Percentiles rank a stretch among this genome's conserved stretches.
phyloP scores from a whole-genome alignment of 371 early-diverging fungal species.

The Choanephora cucurbitarum region DNA sequence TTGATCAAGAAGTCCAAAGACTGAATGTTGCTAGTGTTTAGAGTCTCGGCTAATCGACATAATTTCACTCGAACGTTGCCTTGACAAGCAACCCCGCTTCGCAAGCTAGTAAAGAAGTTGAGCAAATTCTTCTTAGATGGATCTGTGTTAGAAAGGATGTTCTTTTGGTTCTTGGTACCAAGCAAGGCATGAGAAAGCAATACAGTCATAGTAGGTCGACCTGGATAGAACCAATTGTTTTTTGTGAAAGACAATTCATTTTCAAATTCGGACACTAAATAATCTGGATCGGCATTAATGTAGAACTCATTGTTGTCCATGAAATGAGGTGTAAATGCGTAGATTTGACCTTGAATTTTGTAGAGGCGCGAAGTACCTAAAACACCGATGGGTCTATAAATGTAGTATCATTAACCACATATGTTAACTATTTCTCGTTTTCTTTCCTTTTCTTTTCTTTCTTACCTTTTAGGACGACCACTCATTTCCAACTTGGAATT shows the following conservation, averaged over 20 bases:
- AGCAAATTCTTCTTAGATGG: constrained; percentile 65
- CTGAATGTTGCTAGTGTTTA: constrained; percentile 77
- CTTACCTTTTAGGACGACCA: constrained; percentile 75
- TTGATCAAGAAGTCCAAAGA: constrained; percentile 83
- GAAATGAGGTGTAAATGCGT: constrained; percentile 88
- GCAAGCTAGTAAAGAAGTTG: constrained; percentile 80
- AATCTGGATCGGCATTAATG: constrained; percentile 80
- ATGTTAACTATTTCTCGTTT: not conserved
- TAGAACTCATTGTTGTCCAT: constrained; percentile 90
- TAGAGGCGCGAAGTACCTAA: constrained; percentile 81
- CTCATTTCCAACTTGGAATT: constrained; percentile 77
- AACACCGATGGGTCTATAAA: constrained; percentile 61
- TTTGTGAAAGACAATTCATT: constrained; percentile 78
- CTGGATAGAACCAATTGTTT: constrained; percentile 77
- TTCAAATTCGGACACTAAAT: constrained; percentile 75
- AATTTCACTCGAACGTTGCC: constrained; percentile 72
- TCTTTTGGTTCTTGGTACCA: constrained; percentile 8
- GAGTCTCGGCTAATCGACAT: constrained; percentile 75
- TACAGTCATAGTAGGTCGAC: constrained; percentile 82
- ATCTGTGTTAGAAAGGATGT: constrained; percentile 6
- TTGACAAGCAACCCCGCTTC: constrained; percentile 60
- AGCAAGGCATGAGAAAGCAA: constrained; percentile 59
- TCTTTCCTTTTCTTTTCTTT: not conserved
- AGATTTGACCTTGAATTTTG: constrained; percentile 78
- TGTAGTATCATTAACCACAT: too few species aligned